Evolutionary conservation across 1,139 yeast species (phyloP).

Genomic region (Kodamaea suecica): DNA sequence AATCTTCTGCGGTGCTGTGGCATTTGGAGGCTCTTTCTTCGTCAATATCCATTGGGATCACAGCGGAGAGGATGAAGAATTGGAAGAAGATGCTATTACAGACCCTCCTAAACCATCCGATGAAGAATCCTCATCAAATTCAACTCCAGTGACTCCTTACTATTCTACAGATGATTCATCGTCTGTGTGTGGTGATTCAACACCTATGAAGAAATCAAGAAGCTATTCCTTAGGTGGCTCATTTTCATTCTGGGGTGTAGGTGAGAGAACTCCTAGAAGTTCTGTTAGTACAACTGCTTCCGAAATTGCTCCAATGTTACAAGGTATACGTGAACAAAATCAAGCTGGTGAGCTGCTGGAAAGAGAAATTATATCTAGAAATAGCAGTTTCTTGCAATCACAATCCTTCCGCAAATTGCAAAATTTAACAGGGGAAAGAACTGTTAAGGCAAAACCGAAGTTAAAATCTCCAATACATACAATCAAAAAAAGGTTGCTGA

Average conservation of each 20-base stretch:
- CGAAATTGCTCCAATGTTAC: conserved; percentile 16
- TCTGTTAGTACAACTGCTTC: conserved; percentile 19
- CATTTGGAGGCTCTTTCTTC: conserved; percentile 39
- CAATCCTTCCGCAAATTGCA: not conserved
- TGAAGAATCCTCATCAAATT: conserved; percentile 8
- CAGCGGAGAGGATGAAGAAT: conserved; percentile 16
- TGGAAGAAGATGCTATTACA: not conserved
- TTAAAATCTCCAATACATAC: conserved; percentile 23
- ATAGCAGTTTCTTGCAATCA: conserved; percentile 2
- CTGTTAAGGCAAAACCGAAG: conserved; percentile 5
- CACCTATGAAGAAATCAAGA: conserved; percentile 1
- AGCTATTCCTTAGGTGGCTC: conserved; percentile 26
- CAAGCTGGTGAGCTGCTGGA: conserved; percentile 1
- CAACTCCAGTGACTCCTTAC: conserved; percentile 6
- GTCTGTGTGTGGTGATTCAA: not conserved
- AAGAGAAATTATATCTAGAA: not conserved
- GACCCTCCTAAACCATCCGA: conserved; percentile 2
- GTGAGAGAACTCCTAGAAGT: conserved; percentile 26
- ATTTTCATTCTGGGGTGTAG: conserved; percentile 40
- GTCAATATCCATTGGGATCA: conserved; percentile 30
- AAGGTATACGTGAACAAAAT: conserved; percentile 14
- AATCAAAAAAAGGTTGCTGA: conserved; percentile 23
- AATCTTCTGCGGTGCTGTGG: conserved; percentile 34
- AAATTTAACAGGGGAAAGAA: conserved; percentile 4
- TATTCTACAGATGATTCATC: not conserved